Evolutionary conservation across 106 monocot genomes (phyloP).

Genomic region (Alisma plantagoaquatica): DNA sequence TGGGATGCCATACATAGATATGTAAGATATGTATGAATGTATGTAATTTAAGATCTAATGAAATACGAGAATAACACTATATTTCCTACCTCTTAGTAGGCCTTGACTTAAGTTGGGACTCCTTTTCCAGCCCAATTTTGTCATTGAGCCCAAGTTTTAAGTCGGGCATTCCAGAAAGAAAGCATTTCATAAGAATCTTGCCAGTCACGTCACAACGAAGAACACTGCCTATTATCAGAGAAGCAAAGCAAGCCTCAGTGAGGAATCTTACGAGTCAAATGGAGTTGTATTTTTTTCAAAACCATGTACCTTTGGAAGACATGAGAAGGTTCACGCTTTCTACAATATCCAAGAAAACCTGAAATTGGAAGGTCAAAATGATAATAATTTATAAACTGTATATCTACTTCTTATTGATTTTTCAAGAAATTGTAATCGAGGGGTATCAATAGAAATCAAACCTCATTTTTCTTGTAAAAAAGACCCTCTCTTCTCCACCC

Average conservation of each 20-base stretch:
- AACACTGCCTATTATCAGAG: conserved; percentile 65
- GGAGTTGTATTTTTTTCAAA: too few species aligned
- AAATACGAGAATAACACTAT: too few species aligned
- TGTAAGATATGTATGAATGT: too few species aligned
- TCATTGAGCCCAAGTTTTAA: conserved; percentile 93
- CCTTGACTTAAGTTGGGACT: conserved; percentile 87
- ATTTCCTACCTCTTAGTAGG: conserved; percentile 87
- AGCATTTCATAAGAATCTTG: conserved; percentile 99
- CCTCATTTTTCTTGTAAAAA: conserved; percentile 98
- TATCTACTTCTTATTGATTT: too few species aligned
- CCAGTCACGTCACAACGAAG: conserved; percentile 98
- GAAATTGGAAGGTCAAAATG: conserved; percentile 3
- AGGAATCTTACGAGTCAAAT: not conserved
- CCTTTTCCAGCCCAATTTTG: conserved; percentile 99
- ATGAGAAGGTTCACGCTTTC: conserved; percentile 99
- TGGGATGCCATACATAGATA: too few species aligned
- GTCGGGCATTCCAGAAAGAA: conserved; percentile 99
- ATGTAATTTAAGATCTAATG: too few species aligned
- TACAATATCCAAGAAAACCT: conserved; percentile 99
- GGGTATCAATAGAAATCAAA: conserved; percentile 10
- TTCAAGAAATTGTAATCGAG: too few species aligned
- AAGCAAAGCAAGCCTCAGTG: conserved; percentile 1
- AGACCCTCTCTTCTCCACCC: conserved; percentile 99
- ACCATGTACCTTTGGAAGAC: conserved; percentile 84
- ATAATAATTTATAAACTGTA: too few species aligned